Base-by-base conservation (phyloP, 805 yeast species). In the Yarrowia sp. region DNA sequence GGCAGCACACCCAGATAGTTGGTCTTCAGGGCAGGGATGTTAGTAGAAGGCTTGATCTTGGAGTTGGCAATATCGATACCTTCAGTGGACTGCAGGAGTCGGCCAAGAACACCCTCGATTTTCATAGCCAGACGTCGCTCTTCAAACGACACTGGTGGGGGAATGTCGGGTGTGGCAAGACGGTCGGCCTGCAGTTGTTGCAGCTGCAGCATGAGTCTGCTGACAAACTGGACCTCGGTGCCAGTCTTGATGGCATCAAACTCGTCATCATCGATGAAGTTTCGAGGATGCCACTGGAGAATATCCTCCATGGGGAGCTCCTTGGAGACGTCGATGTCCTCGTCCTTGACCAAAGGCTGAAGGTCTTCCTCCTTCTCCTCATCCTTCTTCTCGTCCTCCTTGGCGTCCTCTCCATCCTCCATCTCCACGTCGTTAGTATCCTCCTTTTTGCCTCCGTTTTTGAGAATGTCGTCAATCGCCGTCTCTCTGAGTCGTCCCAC, bases 1-100 rank as follows among this genome's bases (percentile, higher is more conserved):
- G 97, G 97, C 71, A 92, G 80, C 0, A 88, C 81, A 53, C 98
- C 98, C 41, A 83, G 77, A 71, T 90, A 92, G 68, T 87, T 90
- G 28, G 86, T 83, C 72, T 85, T 85, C 65, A 89, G 80, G 0
- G 89, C 86, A 0, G 97, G 96, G 53, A 92, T 73, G 33, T 73
- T 65, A 14, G 71, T 57, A n/a, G 75, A 71, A 4, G 68, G 65
- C 36, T 65, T 57, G 43, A 74, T 58, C 33, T 33, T 43, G 41
- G 50, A 44, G 35, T 32, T 33, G 11, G 64, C 51, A 44, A 36
- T 18, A 17, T 58, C 51, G 15, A 61, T 38, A 15, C 47, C 47
- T n/a, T 38, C 45, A 15, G 65, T 8, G 13, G 64, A 67, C 22
- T 72, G 66, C 70, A 80, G 66, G 64, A 84, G 77, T 48, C 83